phyloP scores from a whole-genome alignment of 2,329 filamentous ascomycete genomes.

The Cercospora nicotianae region DNA sequence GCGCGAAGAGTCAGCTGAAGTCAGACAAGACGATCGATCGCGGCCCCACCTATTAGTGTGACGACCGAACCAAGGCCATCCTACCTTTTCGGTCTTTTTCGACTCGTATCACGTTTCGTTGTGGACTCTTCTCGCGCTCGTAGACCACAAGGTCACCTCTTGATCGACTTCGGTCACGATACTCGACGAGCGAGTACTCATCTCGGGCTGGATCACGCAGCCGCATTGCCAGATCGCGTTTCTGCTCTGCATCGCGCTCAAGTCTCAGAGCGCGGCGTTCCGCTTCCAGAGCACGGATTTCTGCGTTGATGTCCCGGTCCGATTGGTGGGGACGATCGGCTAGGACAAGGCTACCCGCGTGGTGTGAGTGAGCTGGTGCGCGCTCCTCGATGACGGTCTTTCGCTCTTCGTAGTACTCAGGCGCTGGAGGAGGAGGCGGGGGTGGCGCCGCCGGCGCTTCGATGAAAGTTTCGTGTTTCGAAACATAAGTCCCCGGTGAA shows the following conservation, averaged over 20 bases:
- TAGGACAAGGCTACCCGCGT: constrained; percentile 22
- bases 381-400: constrained; percentile 37
- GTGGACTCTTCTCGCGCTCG: constrained; percentile 43
- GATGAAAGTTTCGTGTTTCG: constrained; percentile 35
- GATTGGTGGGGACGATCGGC: constrained; percentile 31
- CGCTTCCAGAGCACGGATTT: constrained; percentile 71
- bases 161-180: constrained; percentile 51
- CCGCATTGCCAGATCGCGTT: constrained; percentile 41
- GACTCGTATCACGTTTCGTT: constrained; percentile 64
- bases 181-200: constrained; percentile 44
- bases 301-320: constrained; percentile 67
- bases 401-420: constrained; percentile 35
- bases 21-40: not conserved
- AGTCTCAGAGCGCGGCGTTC: constrained; percentile 56
- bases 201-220: constrained; percentile 51
- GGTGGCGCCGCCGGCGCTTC: constrained; percentile 27
- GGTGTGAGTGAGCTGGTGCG: constrained; percentile 24
- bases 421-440: constrained; percentile 26
- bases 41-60: constrained; percentile 34
- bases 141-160: constrained; percentile 22
- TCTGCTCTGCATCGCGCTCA: constrained; percentile 55
- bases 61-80: constrained; percentile 81
- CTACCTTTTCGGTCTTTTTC: constrained; percentile 95
- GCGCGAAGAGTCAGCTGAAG: constrained; percentile 30
- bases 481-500: constrained; percentile 30